Evolutionary conservation across 1,284 basidiomycete species (phyloP).

Genomic region (Fomitopsis pinicola): DNA sequence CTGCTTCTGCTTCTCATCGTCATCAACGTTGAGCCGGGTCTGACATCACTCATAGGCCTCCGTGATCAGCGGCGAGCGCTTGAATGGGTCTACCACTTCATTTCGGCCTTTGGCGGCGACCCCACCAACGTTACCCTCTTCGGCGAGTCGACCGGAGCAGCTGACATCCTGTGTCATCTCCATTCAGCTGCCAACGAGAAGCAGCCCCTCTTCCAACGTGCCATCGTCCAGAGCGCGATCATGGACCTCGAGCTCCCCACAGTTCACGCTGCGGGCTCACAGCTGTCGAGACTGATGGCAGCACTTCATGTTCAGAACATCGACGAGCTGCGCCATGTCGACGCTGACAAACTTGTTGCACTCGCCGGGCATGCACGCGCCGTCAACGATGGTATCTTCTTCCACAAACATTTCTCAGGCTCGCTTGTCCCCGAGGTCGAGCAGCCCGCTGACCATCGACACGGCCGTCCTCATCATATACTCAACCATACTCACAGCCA

Average conservation of each 20-base stretch:
- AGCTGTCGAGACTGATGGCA: conserved; percentile 57
- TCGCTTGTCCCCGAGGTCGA: conserved; percentile 36
- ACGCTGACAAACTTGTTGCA: conserved; percentile 50
- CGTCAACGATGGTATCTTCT: conserved; percentile 65
- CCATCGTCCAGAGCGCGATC: conserved; percentile 63
- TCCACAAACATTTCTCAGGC: conserved; percentile 55
- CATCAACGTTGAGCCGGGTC: neutral
- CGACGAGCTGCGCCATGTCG: conserved; percentile 55
- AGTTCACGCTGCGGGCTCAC: conserved; percentile 57
- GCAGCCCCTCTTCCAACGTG: conserved; percentile 57
- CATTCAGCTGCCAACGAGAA: conserved; percentile 59
- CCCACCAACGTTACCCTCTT: conserved; percentile 67
- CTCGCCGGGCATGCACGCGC: conserved; percentile 47
- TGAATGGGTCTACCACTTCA: conserved; percentile 66
- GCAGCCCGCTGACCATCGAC: conserved; percentile 17
- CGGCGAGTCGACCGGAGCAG: conserved; percentile 65
- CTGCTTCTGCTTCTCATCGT: neutral
- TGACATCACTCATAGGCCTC: conserved; percentile 39
- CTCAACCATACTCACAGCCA: conserved; percentile 21
- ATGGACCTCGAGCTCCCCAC: conserved; percentile 58
- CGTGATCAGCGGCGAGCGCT: conserved; percentile 67
- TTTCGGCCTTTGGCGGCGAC: conserved; percentile 69
- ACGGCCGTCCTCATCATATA: conserved; percentile 26
- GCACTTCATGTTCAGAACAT: conserved; percentile 47
- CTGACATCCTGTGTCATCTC: conserved; percentile 68